phyloP scores from a whole-genome alignment of 2,329 filamentous ascomycete species.

The Alternaria viburni region DNA sequence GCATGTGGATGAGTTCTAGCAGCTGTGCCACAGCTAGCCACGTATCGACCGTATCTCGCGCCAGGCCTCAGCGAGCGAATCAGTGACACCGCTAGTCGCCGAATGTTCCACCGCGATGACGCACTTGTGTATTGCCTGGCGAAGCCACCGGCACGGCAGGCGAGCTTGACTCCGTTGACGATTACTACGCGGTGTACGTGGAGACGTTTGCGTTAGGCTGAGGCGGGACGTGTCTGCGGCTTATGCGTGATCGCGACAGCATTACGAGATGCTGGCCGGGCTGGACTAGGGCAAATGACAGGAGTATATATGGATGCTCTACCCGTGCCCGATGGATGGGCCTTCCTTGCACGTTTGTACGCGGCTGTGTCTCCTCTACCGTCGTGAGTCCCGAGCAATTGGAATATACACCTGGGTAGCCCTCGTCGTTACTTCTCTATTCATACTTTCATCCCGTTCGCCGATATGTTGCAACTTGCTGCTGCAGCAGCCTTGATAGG shows the following conservation, averaged over 20 bases:
- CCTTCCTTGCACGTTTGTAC: not conserved
- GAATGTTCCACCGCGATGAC: constrained; percentile 9
- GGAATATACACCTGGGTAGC: not conserved
- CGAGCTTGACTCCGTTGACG: not conserved
- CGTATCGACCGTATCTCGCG: not conserved
- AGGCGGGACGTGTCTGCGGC: not conserved
- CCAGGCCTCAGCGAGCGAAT: not conserved
- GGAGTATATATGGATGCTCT: not conserved
- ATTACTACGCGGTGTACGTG: not conserved
- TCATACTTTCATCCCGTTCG: not conserved
- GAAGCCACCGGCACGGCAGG: not conserved
- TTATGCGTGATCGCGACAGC: constrained; percentile 1
- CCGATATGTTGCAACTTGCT: constrained; percentile 30
- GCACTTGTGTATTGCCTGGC: not conserved
- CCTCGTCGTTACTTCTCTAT: not conserved
- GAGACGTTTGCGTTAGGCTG: not conserved
- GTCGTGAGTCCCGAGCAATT: not conserved
- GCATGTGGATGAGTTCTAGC: not conserved
- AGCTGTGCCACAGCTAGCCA: not conserved
- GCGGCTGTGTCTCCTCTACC: not conserved
- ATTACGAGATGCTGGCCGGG: not conserved
- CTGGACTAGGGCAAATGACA: constrained; percentile 4
- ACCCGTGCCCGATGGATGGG: not conserved
- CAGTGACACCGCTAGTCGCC: constrained; percentile 2
- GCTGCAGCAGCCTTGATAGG: constrained; percentile 30